Base-by-base conservation (phyloP, 345 rosid genomes). In the Populus davidiana region DNA sequence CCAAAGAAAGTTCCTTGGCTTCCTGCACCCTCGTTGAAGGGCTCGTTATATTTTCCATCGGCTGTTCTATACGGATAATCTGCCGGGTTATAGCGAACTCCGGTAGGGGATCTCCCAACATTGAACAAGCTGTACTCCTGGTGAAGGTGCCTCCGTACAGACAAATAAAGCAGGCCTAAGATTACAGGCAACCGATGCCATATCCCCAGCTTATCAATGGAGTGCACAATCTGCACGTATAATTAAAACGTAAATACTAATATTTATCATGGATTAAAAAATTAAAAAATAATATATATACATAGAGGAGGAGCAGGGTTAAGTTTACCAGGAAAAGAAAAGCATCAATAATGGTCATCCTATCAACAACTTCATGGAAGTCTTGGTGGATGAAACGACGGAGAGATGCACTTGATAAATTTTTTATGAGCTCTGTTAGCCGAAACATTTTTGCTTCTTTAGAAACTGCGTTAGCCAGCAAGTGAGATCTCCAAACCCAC, bases 131-230 rank as follows among this genome's bases (percentile, higher is more conserved):
- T 90, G 69, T 90, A 90, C 66, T 83, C 71, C 74, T 90, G 86
- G 72, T 84, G 87, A 79, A 90, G 89, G 74, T 83, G 92, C 54
- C 92, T 78, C 5, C 93, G 89, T 6, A 81, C 4, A 7, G 61
- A 84, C 69, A 90, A 75, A 67, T 90, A 90, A 38, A 82, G 4
- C 2, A 90, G 54, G 3, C 91, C 91, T 5, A 90, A 43, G 36
- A 90, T 31, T 5, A 90, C 91, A 9, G 93, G 93, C 69, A 90
- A 75, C 71, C 83, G 82, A 8, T 78, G 87, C 93, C 90, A 90
- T 80, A 85, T 43, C 29, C 81, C 75, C 77, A 80, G 31, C 82
- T 81, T 90, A 79, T 82, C 92, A 14, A 86, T 74, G 35, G 62
- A 71, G 71, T 87, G 92, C 61, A 89, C 86, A 29, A 89, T 85